phyloP scores from a whole-genome alignment of 164 flowering plant genomes.

The Euptelea pleiosperma region DNA sequence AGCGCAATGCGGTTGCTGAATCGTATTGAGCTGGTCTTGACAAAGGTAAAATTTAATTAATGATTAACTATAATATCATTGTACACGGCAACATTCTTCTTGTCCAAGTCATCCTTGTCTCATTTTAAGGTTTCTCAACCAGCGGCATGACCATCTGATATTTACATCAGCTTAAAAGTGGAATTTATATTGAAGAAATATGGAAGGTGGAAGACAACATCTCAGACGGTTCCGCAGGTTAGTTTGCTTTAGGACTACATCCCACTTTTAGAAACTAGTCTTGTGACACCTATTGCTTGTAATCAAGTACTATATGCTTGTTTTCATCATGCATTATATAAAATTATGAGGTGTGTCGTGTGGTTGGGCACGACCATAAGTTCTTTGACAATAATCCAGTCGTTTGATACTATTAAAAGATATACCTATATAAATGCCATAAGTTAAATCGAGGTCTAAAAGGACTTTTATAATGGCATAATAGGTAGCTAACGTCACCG shows the following conservation, averaged over 20 bases:
- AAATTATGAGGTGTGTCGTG: too few relatives aligned
- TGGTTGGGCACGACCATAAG: too few relatives aligned
- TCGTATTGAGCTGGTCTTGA: slow-evolving; percentile 33
- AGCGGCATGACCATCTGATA: slow-evolving; percentile 23
- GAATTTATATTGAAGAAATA: slow-evolving; percentile 38
- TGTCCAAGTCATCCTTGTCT: slow-evolving; percentile 14
- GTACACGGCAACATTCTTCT: slow-evolving; percentile 2
- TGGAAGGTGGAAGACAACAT: slow-evolving; percentile 38
- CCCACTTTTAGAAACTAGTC: not conserved
- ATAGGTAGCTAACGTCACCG: too few relatives aligned
- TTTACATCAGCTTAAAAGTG: slow-evolving; percentile 56
- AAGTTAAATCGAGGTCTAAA: too few relatives aligned
- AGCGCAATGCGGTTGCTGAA: slow-evolving; percentile 39
- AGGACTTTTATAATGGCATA: too few relatives aligned
- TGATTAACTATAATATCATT: not conserved
- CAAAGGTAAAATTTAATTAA: slow-evolving; percentile 39
- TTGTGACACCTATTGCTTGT: not conserved
- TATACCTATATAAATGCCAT: too few relatives aligned
- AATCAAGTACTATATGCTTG: not conserved
- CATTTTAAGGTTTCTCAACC: slow-evolving; percentile 19
- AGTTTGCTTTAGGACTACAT: slow-evolving; percentile 7
- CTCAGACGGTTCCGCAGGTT: slow-evolving; percentile 35
- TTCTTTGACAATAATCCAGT: too few relatives aligned
- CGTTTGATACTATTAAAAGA: too few relatives aligned
- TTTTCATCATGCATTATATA: not conserved